Evolutionary conservation across 129 eudicot species (phyloP).

Genomic region (Artemisia tridentata): DNA sequence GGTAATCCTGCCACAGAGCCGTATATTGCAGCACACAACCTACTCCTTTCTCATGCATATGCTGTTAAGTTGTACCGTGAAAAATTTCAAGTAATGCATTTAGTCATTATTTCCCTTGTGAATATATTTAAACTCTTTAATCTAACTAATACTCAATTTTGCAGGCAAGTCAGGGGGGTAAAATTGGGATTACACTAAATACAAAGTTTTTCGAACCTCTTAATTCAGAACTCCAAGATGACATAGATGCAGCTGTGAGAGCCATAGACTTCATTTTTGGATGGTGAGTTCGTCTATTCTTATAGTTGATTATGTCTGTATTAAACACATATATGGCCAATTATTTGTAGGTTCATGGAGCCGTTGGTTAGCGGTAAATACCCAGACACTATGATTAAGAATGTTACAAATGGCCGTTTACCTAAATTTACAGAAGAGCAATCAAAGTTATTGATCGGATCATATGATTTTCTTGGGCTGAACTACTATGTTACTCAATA

Average conservation of each 20-base stretch:
- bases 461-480: slow-evolving; percentile 42
- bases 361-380: slow-evolving; percentile 29
- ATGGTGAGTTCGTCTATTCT: slow-evolving; percentile 26
- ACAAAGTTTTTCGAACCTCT: slow-evolving; percentile 28
- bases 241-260: slow-evolving; percentile 33
- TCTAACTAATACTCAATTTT: neutral
- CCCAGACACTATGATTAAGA: slow-evolving; percentile 27
- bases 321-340: neutral
- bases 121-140: neutral
- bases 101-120: neutral
- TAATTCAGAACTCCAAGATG: slow-evolving; percentile 12
- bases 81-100: slow-evolving; percentile 23
- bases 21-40: slow-evolving; percentile 26
- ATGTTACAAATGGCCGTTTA: slow-evolving; percentile 23
- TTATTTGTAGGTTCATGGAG: slow-evolving; percentile 36
- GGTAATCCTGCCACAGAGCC: slow-evolving; percentile 34
- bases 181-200: slow-evolving; percentile 28
- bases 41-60: slow-evolving; percentile 30
- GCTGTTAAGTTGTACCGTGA: slow-evolving; percentile 17
- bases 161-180: slow-evolving; percentile 32
- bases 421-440: slow-evolving; percentile 27
- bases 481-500: slow-evolving; percentile 34
- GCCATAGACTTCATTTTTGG: slow-evolving; percentile 35
- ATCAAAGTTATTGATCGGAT: slow-evolving; percentile 25
- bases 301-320: neutral